phyloP scores from a whole-genome alignment of 805 yeast species.

The Kazachstania bromeliacearum region DNA sequence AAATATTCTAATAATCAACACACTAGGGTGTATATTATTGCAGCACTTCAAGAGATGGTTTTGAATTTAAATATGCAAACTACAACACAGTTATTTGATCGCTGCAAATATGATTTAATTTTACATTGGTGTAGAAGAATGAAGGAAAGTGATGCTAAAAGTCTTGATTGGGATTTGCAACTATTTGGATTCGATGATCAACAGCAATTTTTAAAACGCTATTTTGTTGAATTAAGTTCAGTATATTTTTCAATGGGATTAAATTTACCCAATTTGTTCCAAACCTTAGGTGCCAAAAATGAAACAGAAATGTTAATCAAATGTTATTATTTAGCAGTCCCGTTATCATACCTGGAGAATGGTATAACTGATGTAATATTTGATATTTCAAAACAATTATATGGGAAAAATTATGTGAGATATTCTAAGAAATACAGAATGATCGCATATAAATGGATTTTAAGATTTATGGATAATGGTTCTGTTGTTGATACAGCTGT shows the following conservation, averaged over 20 bases:
- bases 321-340: slow-evolving; percentile 10
- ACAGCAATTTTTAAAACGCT: slow-evolving; percentile 9
- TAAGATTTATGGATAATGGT: slow-evolving; percentile 10
- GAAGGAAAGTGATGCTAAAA: not conserved
- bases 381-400: slow-evolving; percentile 4
- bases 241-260: slow-evolving; percentile 12
- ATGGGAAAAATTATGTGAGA: slow-evolving; percentile 8
- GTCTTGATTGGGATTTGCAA: slow-evolving; percentile 12
- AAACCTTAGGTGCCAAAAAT: not conserved
- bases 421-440: slow-evolving; percentile 1
- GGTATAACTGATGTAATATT: slow-evolving; percentile 10
- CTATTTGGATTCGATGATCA: slow-evolving; percentile 16
- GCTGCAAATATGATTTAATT: slow-evolving; percentile 18
- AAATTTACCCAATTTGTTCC: not conserved
- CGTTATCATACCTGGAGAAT: slow-evolving; percentile 12
- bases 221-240: slow-evolving; percentile 14
- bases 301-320: slow-evolving; percentile 10
- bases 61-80: slow-evolving; percentile 1
- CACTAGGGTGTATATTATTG: slow-evolving; percentile 14
- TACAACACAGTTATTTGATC: slow-evolving; percentile 13
- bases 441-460: not conserved
- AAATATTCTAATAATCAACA: slow-evolving; percentile 7
- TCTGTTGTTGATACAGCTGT: slow-evolving; percentile 6
- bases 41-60: slow-evolving; percentile 7
- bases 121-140: slow-evolving; percentile 11